Evolutionary conservation across 495 filamentous ascomycete genomes (phyloP), one percentile per base, ranked within the genome.

Genomic region (Podospora comata): DNA sequence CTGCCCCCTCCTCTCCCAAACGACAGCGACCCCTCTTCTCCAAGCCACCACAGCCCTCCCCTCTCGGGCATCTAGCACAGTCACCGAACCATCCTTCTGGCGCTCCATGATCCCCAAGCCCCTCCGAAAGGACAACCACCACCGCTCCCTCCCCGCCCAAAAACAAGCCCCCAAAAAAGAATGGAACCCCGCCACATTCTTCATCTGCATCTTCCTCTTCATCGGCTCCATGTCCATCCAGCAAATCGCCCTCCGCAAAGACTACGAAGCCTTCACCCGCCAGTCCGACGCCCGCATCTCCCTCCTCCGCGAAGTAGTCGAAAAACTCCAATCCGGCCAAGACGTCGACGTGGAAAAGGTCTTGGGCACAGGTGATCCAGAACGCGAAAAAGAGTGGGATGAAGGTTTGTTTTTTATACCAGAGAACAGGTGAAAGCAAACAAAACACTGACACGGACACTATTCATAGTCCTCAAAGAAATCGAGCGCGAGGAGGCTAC

Each of bases 191-290:
- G 92, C 92, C 16, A 97, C 92, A 0, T 93, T 93, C 73, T 97
- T 90, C 81, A 95, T 99, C 72, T 80, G 92, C 74, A 93, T 97
- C 64, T 93, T 92, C 73, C 83, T 97, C 55, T 84, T 97, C 68
- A 94, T 97, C 70, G 96, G 95, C 2, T 96, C 92, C 67, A 94
- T 97, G 79, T 89, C 93, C 15, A 97, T 99, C 71, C 90, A 97
- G 68, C 89, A 94, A 85, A 90, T 99, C 67, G 82, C 87, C 6
- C 75, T 98, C 69, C 90, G 87, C 76, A 91, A 90, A 65, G 88
- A 94, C 16, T 92, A 87, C 72, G 81, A 83, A 11, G 85, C 86
- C 2, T 94, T 91, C 70, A 86, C 80, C 70, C 87, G 93, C 60
- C 86, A 87, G 64, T 87, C 91, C 54, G 92, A 96, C 75, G 88